Conservation (phyloP, 2,329 filamentous ascomycete genomes). For the Paecilomyces niveus region DNA sequence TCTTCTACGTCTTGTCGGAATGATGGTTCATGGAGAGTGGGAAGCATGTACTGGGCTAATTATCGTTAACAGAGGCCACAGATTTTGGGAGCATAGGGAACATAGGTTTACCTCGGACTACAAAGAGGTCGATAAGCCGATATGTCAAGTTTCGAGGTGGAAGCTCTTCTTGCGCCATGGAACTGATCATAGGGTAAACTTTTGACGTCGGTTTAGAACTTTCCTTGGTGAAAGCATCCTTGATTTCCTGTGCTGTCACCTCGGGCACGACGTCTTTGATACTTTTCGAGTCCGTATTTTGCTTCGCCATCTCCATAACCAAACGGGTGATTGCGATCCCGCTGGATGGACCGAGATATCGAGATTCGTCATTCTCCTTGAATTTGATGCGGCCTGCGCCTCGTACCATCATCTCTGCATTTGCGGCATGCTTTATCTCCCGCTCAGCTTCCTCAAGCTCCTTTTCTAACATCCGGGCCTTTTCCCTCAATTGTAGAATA, state of each 20-base stretch:
- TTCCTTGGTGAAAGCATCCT: slow-evolving; percentile 63
- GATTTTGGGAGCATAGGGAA: neutral
- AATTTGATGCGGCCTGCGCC: slow-evolving; percentile 80
- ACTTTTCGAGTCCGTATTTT: slow-evolving; percentile 80
- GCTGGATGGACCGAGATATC: slow-evolving; percentile 88
- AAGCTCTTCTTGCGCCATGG: slow-evolving; percentile 67
- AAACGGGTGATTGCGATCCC: slow-evolving; percentile 91
- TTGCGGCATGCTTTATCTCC: slow-evolving; percentile 63
- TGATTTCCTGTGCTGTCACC: slow-evolving; percentile 57
- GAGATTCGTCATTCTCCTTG: slow-evolving; percentile 76
- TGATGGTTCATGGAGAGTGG: slow-evolving; percentile 74
- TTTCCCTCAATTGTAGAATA: slow-evolving; percentile 85
- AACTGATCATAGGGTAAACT: slow-evolving; percentile 85
- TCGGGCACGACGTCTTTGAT: slow-evolving; percentile 90
- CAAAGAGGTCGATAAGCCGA: slow-evolving; percentile 75
- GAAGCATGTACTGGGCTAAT: slow-evolving; percentile 78
- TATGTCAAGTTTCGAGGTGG: slow-evolving; percentile 69
- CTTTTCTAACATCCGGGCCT: slow-evolving; percentile 71
- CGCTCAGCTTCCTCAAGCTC: slow-evolving; percentile 74
- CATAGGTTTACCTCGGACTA: slow-evolving; percentile 61
- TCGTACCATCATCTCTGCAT: slow-evolving; percentile 77
- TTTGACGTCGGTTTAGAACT: slow-evolving; percentile 62
- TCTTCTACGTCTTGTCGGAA: slow-evolving; percentile 71
- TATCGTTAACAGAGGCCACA: slow-evolving; percentile 11
- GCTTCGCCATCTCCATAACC: slow-evolving; percentile 93